phyloP scores from a whole-genome alignment of 192 early-diverging fungal genomes.

The Gamsiella multidivaricata region DNA sequence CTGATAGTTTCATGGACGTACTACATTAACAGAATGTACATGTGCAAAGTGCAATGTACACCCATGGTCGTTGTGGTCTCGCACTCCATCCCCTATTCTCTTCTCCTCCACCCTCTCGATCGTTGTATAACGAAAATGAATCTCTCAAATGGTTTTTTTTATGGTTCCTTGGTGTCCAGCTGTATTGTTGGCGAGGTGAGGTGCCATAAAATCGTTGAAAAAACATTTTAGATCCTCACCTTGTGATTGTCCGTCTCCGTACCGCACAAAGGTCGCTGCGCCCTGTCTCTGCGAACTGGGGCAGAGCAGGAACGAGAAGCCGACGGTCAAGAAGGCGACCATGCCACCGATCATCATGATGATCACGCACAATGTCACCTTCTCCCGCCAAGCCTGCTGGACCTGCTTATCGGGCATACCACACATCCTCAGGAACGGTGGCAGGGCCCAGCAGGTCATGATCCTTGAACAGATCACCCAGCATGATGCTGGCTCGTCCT shows the following conservation, averaged over 20 bases:
- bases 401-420: constrained; percentile 64
- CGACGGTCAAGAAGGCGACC: constrained; percentile 82
- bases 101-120: no score
- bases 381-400: constrained; percentile 79
- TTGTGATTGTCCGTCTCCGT: constrained; percentile 25
- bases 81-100: no score
- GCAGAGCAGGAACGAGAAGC: constrained; percentile 55
- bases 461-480: constrained; percentile 72
- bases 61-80: no score
- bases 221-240: constrained; percentile 19
- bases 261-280: constrained; percentile 47
- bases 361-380: constrained; percentile 75
- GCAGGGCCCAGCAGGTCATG: constrained; percentile 71
- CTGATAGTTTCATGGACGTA: no score
- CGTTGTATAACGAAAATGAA: no score
- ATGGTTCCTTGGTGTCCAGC: no score
- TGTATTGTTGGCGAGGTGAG: not conserved
- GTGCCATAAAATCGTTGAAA: not conserved
- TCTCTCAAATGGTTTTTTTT: no score
- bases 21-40: no score
- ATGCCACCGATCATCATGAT: constrained; percentile 73
- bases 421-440: constrained; percentile 62
- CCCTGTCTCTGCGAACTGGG: constrained; percentile 30
- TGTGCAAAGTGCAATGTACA: no score
- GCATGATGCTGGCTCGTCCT: constrained; percentile 45